A percentile compares a stretch with the other conserved stretches of the same genome.
Conservation (phyloP, 179 eudicot species). For the Actinidia chinensis region DNA sequence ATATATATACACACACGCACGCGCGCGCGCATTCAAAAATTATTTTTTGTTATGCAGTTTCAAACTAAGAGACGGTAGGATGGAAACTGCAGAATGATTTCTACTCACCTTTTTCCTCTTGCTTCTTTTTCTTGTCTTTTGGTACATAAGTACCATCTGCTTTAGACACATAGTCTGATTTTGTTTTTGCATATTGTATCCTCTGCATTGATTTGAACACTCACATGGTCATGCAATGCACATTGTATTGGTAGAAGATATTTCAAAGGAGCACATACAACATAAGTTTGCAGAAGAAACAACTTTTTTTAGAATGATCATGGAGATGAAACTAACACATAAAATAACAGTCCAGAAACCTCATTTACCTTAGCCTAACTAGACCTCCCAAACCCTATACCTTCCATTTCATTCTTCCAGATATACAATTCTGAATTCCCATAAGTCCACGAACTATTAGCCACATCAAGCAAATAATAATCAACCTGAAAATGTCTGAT, state of each 20-base stretch:
- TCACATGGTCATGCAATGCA: background rate
- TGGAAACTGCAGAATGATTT: conserved; percentile 6
- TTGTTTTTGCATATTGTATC: conserved; percentile 85
- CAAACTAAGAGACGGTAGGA: background rate
- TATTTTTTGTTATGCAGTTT: background rate
- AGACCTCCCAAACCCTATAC: background rate
- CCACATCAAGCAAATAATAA: background rate
- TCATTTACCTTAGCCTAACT: background rate
- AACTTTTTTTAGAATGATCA: background rate
- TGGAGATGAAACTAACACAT: background rate
- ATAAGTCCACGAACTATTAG: background rate
- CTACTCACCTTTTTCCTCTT: conserved; percentile 76
- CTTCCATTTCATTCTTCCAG: background rate
- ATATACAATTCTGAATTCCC: no score
- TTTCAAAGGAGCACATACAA: background rate
- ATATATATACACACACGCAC: no score
- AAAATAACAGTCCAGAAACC: no score
- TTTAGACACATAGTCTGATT: conserved; percentile 87
- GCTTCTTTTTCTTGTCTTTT: conserved; percentile 76
- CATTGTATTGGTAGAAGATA: background rate
- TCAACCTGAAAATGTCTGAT: background rate
- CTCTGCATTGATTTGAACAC: conserved; percentile 48
- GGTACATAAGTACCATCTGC: conserved; percentile 76
- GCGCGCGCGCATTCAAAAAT: background rate
- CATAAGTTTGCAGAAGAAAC: background rate